A percentile compares a stretch with the other conserved stretches of the same genome.
Evolutionary conservation across 768 basidiomycete species (phyloP).

Genomic region (Termitomyces sp.): DNA sequence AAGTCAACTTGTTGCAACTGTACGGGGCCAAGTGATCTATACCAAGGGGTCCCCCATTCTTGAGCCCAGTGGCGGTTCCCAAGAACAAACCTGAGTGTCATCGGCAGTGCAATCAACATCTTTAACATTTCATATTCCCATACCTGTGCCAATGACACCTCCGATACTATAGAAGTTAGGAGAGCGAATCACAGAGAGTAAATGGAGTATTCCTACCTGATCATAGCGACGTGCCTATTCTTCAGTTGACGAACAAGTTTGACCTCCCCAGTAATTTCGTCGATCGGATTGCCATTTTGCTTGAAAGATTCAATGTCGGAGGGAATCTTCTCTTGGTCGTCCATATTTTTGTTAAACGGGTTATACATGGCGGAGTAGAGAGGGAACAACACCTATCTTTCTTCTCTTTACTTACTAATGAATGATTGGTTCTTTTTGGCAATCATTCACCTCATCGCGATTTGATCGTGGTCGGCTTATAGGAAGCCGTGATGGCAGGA

Average conservation of each 20-base stretch:
- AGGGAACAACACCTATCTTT: too few relatives aligned
- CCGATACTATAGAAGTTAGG: conserved; percentile 39
- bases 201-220: conserved; percentile 36
- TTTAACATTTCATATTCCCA: conserved; percentile 16
- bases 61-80: conserved; percentile 47
- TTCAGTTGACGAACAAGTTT: conserved; percentile 59
- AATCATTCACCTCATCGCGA: background rate
- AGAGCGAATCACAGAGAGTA: background rate
- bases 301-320: conserved; percentile 18
- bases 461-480: too few relatives aligned
- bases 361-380: background rate
- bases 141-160: conserved; percentile 57
- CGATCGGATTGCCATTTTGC: conserved; percentile 5
- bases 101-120: background rate
- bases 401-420: too few relatives aligned
- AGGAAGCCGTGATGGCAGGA: too few relatives aligned
- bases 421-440: background rate
- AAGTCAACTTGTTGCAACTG: background rate
- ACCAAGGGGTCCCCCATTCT: conserved; percentile 67
- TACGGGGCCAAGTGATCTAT: background rate
- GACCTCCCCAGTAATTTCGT: conserved; percentile 12
- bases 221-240: conserved; percentile 80
- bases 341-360: conserved; percentile 1
- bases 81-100: conserved; percentile 37
- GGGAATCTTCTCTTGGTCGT: conserved; percentile 11